Evolutionary conservation across 140 eudicot genomes (phyloP), one percentile per base, ranked within the genome.

Genomic region (Oenanthe javanica): DNA sequence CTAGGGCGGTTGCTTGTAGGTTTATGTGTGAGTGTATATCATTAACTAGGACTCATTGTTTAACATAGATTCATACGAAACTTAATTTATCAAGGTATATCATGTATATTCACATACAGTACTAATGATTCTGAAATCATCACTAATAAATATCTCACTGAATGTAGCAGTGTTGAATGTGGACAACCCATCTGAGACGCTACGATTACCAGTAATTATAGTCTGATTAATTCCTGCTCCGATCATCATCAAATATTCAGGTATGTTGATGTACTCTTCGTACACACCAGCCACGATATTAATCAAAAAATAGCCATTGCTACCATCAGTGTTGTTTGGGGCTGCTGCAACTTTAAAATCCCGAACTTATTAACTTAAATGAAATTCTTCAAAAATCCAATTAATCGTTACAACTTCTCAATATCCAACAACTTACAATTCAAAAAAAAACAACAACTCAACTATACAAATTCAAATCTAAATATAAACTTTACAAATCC

Each of bases 181-280:
- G 8, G 91, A 84, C 84, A 83, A 86, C 3, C 94, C 94, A 79
- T 87, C 90, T 47, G 81, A 76, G 14, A 89, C 87, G 57, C 81
- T 89, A 57, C 91, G 87, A 72, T 87, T 87, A 6, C 89, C 94
- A 73, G 84, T 87, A 10, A 89, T 87, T 79, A 86, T 13, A 11
- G 94, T 89, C 77, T 86, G 78, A 5, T 86, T 89, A 51, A 89
- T 89, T 13, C 94, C 94, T 31, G 86, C 94, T 23, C 94, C 94
- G 13, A 89, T 46, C 48, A 89, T 80, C 91, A 86, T 89, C 43
- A 89, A 14, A 9, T 73, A 84, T 6, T 1, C 85, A 11, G n/a
- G 78, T 79, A 89, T 88, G 49, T 84, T 88, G 80, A 89, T 47
- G 25, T 89, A 83, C 86, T 89, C 94, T 67, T 82, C 83, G 70